A percentile compares a stretch with the other conserved stretches of the same genome.
Conservation (phyloP, 164 flowering plant species). For the Buxus sempervirens region DNA sequence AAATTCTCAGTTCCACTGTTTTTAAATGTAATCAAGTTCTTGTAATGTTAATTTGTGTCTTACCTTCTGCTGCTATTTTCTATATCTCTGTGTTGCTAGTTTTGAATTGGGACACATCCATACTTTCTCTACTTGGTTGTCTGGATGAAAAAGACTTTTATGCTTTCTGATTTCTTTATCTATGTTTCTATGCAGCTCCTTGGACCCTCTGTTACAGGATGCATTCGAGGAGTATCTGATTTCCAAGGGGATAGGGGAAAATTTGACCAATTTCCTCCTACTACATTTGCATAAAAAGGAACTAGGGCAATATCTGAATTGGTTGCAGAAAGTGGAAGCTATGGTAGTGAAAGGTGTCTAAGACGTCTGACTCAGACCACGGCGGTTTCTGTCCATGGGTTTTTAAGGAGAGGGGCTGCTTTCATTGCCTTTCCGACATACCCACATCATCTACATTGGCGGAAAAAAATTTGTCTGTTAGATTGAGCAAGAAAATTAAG, state of each 20-base stretch:
- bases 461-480: too few relatives aligned
- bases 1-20: too few relatives aligned
- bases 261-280: conserved; percentile 60
- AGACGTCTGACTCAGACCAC: background rate
- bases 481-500: too few relatives aligned
- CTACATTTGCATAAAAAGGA: conserved; percentile 65
- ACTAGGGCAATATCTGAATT: conserved; percentile 59
- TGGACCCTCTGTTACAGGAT: conserved; percentile 57
- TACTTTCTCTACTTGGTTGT: background rate
- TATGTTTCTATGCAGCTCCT: conserved; percentile 31
- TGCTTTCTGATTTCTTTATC: conserved; percentile 4
- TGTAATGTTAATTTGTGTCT: background rate
- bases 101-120: background rate
- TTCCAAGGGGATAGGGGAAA: conserved; percentile 49
- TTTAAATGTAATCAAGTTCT: too few relatives aligned
- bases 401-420: too few relatives aligned
- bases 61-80: too few relatives aligned
- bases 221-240: conserved; percentile 53
- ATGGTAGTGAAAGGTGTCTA: conserved; percentile 22
- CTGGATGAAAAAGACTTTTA: background rate
- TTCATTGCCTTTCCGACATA: too few relatives aligned
- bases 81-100: background rate
- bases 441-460: too few relatives aligned
- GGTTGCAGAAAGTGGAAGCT: conserved; percentile 55
- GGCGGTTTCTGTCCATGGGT: background rate